These are phyloP conservation scores for Cyclocybe aegerita DNA, from an alignment of 768 basidiomycete species.

Conservation along the genomic window DNA sequence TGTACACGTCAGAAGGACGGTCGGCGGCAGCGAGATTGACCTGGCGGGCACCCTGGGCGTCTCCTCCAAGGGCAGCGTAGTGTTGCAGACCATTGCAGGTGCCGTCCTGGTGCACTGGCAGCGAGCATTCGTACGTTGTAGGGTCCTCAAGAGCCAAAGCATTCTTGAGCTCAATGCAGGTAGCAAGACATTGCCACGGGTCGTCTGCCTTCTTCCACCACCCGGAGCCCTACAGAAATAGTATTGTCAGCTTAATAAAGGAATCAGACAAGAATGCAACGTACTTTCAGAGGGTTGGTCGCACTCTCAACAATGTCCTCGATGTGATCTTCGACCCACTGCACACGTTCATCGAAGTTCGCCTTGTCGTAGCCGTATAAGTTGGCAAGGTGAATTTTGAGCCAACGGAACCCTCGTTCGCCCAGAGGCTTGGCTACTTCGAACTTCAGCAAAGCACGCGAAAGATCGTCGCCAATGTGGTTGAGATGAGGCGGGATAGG, in stretches of 20 bases:
- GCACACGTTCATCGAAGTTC: constrained; percentile 88
- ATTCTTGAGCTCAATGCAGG: constrained; percentile 83
- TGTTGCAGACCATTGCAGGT: constrained; percentile 99
- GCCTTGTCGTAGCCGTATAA: constrained; percentile 94
- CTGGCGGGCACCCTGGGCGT: constrained; percentile 81
- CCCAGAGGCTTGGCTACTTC: constrained; percentile 79
- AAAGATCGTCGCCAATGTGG: constrained; percentile 94
- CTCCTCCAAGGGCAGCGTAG: constrained; percentile 96
- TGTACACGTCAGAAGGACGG: constrained; percentile 92
- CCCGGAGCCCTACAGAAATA: constrained; percentile 50
- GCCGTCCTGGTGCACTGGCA: constrained; percentile 98
- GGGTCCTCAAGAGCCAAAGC: constrained; percentile 76
- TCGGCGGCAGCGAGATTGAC: constrained; percentile 88
- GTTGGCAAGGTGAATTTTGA: constrained; percentile 94
- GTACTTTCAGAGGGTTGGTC: constrained; percentile 70
- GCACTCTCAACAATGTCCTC: constrained; percentile 84
- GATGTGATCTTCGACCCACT: constrained; percentile 70
- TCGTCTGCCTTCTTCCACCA: constrained; percentile 96
- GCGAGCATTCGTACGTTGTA: constrained; percentile 55
- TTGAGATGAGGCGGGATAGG: constrained; percentile 94
- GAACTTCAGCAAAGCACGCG: constrained; percentile 84
- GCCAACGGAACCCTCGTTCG: constrained; percentile 84
- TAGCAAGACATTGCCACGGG: constrained; percentile 96
- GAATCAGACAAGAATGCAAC: constrained; percentile 18
- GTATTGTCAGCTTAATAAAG: neutral